A percentile compares a stretch with the other conserved stretches of the same genome.
Evolutionary conservation across 23 red algal species (phyloP).

Genomic region (Gracilaria domingensis): DNA sequence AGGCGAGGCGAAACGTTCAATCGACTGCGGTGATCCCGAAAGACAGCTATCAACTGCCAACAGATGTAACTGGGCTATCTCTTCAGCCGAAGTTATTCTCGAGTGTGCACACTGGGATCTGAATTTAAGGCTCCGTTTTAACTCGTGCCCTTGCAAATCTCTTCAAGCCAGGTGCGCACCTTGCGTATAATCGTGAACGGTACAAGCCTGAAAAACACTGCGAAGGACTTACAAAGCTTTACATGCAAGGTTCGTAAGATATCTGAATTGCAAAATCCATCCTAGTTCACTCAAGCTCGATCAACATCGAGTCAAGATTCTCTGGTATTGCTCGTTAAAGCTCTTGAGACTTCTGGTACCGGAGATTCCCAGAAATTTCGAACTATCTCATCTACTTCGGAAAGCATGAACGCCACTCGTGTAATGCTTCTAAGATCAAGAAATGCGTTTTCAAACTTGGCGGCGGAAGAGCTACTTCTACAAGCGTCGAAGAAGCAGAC

Average conservation of each 20-base stretch:
- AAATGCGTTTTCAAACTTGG: constrained; percentile 87
- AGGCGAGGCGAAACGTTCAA: neutral
- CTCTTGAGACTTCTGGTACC: neutral
- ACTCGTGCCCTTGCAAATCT: neutral
- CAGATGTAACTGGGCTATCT: too few species aligned
- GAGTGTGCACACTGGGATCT: neutral
- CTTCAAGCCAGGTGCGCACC: neutral
- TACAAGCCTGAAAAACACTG: too few species aligned
- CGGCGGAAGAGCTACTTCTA: constrained; percentile 81
- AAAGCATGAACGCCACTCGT: constrained; percentile 6
- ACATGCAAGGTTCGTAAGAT: neutral
- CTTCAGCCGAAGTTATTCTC: neutral
- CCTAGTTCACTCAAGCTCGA: neutral
- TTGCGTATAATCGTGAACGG: too few species aligned
- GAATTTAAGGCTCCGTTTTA: neutral
- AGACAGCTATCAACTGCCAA: too few species aligned
- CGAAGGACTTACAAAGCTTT: neutral
- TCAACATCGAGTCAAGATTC: neutral
- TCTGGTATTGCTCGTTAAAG: neutral
- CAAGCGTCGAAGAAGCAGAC: constrained; percentile 10
- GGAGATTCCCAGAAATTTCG: neutral
- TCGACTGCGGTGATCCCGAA: neutral
- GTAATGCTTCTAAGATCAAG: constrained; percentile 31
- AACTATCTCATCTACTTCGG: neutral
- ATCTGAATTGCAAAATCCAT: neutral